Evolutionary conservation across 202 grass and related monocot genomes (phyloP), one percentile per base, ranked within the genome.

Genomic region (Dendrocalamus latiflorus): DNA sequence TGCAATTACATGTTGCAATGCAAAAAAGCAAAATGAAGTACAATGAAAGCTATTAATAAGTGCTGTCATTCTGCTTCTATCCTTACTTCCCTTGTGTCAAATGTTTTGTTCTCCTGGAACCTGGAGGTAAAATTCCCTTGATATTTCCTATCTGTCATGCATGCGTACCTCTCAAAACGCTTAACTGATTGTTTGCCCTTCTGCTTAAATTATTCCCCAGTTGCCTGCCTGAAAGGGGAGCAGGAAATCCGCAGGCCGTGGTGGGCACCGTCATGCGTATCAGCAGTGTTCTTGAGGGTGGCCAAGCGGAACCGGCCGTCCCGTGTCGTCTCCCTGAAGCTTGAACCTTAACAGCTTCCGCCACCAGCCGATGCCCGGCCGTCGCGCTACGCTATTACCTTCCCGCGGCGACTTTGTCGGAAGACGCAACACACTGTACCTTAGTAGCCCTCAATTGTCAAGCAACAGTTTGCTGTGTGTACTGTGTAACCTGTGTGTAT

Each of bases 221-320:
- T 95, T 82, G 93, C 93, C n/a, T 95, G 93, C 88, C 80, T 92
- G 66, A 92, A 91, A 85, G 93, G 93, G 26, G 90, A 92, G 80
- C 93, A 95, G 75, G 83, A 87, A 61, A 76, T 92, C 7, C 83
- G 88, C 30, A 92, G 86, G 80, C 93, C 90, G 4, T 95, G 93
- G 93, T 95, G 93, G 93, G 86, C 93, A 0, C 90, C 86, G 0
- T 73, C 90, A 62, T 95, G 93, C 66, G 77, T 95, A 4, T 92
- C 93, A 4, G 61, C 77, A 2, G 90, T 92, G 41, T 95, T 94
- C 5, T 72, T 86, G 33, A 81, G 85, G 58, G 54, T 90, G 20
- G 90, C 90, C 65, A 92, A 90, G 83, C 87, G 72, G 39, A 95
- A 89, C 67, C 85, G 90, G 49, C 93, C 87, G 72, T 92, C 90